Conservation (phyloP, 768 basidiomycete species). For the Favolaschia claudopus region DNA sequence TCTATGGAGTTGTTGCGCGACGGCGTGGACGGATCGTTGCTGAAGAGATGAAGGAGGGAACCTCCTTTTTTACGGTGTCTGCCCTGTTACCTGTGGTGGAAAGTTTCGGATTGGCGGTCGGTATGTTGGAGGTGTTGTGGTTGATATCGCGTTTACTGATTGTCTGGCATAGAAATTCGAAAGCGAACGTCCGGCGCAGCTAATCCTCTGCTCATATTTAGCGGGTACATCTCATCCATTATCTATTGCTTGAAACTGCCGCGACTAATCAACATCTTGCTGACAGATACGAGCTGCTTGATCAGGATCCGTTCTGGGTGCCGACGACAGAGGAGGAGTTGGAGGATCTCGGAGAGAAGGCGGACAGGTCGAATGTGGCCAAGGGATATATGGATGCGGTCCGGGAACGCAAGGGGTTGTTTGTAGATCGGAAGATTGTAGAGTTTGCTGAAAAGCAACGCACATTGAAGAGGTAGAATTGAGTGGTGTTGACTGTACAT, state of each 20-base stretch:
- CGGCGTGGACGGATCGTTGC: slow-evolving; percentile 92
- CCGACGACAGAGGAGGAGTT: slow-evolving; percentile 96
- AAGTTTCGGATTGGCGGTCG: slow-evolving; percentile 97
- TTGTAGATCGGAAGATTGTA: slow-evolving; percentile 93
- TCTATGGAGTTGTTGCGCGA: slow-evolving; percentile 93
- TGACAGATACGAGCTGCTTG: slow-evolving; percentile 87
- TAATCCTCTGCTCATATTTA: slow-evolving; percentile 96
- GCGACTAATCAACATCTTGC: slow-evolving; percentile 22
- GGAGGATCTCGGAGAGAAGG: slow-evolving; percentile 96
- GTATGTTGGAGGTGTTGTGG: slow-evolving; percentile 50
- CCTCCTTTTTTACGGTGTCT: slow-evolving; percentile 90
- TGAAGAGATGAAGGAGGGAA: slow-evolving; percentile 99
- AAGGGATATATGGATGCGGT: slow-evolving; percentile 92
- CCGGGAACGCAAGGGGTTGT: slow-evolving; percentile 92
- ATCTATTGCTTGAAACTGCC: no score
- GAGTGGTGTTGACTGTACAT: background rate
- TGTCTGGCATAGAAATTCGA: slow-evolving; percentile 75
- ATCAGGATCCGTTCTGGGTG: slow-evolving; percentile 97
- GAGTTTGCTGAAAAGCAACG: slow-evolving; percentile 98
- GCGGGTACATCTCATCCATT: slow-evolving; percentile 64
- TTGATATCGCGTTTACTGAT: background rate
- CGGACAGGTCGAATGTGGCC: slow-evolving; percentile 92
- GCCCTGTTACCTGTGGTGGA: slow-evolving; percentile 95
- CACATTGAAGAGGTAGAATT: slow-evolving; percentile 71
- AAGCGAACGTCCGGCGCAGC: slow-evolving; percentile 97